Percentiles rank a stretch among this genome's conserved stretches.
Evolutionary conservation across 768 basidiomycete genomes (phyloP).

Genomic region (Termitomyces bulborhizus): DNA sequence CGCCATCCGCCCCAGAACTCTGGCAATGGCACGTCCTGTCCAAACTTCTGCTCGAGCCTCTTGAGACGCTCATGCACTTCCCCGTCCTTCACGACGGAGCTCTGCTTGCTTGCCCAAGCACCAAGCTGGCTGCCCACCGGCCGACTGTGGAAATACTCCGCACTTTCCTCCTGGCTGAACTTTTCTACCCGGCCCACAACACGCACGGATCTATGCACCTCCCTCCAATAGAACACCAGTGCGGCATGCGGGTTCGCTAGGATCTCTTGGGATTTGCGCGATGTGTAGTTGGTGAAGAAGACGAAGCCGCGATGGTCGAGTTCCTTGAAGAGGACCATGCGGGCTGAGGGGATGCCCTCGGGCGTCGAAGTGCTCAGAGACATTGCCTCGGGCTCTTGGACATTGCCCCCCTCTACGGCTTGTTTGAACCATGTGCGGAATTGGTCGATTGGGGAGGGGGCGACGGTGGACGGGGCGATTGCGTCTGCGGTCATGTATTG

Average conservation of each 20-base stretch:
- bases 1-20: constrained; percentile 98
- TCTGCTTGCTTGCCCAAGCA: constrained; percentile 93
- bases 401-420: constrained; percentile 42
- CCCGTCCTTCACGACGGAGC: constrained; percentile 66
- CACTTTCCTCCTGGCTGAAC: constrained; percentile 63
- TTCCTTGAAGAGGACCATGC: constrained; percentile 89
- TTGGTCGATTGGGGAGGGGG: constrained; percentile 70
- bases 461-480: constrained; percentile 56
- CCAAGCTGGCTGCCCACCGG: constrained; percentile 84
- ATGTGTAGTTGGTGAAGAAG: constrained; percentile 96
- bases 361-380: constrained; percentile 68
- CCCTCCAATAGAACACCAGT: constrained; percentile 88
- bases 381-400: constrained; percentile 90
- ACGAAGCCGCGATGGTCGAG: constrained; percentile 87
- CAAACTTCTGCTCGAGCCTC: constrained; percentile 53
- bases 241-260: constrained; percentile 71
- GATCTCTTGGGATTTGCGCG: constrained; percentile 86
- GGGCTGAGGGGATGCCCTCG: constrained; percentile 74
- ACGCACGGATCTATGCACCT: constrained; percentile 74
- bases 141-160: constrained; percentile 76
- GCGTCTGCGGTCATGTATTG: constrained; percentile 69
- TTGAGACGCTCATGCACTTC: constrained; percentile 60
- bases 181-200: constrained; percentile 85
- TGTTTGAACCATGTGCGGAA: constrained; percentile 85
- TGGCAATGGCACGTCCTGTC: constrained; percentile 63